A percentile compares a stretch with the other conserved stretches of the same genome.
These are phyloP conservation scores for Trypanosoma rangeli DNA, from an alignment of 208 protist genomes.

Conservation along the genomic window DNA sequence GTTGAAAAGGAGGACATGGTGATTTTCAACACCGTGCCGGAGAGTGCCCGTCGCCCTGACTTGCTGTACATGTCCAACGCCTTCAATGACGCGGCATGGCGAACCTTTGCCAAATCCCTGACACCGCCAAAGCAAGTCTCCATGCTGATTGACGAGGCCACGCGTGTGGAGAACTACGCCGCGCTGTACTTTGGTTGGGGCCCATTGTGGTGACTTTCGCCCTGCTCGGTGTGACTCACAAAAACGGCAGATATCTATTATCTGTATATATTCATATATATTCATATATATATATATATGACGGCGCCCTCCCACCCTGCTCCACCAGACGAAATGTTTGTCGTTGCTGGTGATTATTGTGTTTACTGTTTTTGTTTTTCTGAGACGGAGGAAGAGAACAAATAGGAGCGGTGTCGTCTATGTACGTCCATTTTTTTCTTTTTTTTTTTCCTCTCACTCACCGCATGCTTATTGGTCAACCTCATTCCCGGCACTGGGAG, in stretches of 20 bases:
- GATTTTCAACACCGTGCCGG: constrained; percentile 78
- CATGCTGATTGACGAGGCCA: constrained; percentile 88
- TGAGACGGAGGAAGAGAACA: too few species aligned
- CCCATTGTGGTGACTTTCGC: constrained; percentile 69
- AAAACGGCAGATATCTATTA: too few species aligned
- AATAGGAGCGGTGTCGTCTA: too few species aligned
- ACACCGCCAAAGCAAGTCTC: constrained; percentile 76
- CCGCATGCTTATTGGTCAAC: too few species aligned
- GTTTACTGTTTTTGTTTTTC: too few species aligned
- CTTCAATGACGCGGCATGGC: constrained; percentile 74
- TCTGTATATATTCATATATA: too few species aligned
- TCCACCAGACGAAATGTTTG: not conserved
- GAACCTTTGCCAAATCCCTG: constrained; percentile 49
- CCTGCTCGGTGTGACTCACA: constrained; percentile 1
- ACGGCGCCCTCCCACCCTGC: too few species aligned
- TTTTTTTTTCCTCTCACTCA: too few species aligned
- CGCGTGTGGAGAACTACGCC: constrained; percentile 85
- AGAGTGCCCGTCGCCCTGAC: constrained; percentile 76
- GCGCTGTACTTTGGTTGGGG: constrained; percentile 93
- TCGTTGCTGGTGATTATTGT: not conserved
- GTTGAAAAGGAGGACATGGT: constrained; percentile 54
- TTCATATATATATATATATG: too few species aligned
- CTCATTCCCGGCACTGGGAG: too few species aligned
- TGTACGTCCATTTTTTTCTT: too few species aligned
- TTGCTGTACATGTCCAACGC: constrained; percentile 90